These are phyloP conservation scores for Fragilaria crotonensis DNA, from an alignment of 108 stramenopile species.

Conservation along the genomic window DNA sequence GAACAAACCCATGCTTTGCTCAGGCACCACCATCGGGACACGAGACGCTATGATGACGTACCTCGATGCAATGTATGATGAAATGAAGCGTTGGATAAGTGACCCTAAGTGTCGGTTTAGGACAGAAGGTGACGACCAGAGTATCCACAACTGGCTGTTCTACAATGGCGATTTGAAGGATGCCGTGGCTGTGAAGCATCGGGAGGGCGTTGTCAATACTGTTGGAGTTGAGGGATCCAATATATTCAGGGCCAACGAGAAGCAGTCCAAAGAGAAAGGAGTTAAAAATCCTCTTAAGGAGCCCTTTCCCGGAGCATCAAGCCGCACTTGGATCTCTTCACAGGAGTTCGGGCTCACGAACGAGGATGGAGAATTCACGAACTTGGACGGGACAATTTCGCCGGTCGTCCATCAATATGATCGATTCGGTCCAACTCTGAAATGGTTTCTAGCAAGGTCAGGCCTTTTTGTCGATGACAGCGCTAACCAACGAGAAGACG, in stretches of 20 bases:
- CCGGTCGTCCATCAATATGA: constrained; percentile 47
- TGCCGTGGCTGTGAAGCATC: constrained; percentile 27
- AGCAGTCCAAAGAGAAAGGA: not conserved
- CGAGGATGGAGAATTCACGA: constrained; percentile 9
- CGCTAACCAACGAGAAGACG: too few relatives aligned
- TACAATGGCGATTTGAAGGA: constrained; percentile 48
- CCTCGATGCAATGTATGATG: constrained; percentile 49
- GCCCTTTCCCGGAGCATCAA: not conserved
- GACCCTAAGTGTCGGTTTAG: constrained; percentile 38
- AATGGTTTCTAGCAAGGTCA: too few relatives aligned
- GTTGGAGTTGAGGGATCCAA: constrained; percentile 4
- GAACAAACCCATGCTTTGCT: constrained; percentile 50
- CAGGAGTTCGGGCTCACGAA: not conserved
- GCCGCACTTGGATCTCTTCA: not conserved
- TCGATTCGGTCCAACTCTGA: constrained; percentile 12
- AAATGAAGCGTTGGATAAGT: constrained; percentile 55
- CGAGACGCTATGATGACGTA: constrained; percentile 61
- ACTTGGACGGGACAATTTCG: constrained; percentile 36
- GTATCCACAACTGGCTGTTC: constrained; percentile 77
- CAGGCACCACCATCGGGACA: constrained; percentile 66
- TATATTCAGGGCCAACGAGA: not conserved
- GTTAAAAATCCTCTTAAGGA: not conserved
- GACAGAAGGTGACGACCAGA: constrained; percentile 57
- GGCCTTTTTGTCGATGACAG: too few relatives aligned
- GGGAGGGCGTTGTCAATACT: constrained; percentile 25